A percentile compares a stretch with the other conserved stretches of the same genome.
These are phyloP conservation scores for Ramaria sp. DNA, from an alignment of 768 basidiomycete species.

Conservation along the genomic window DNA sequence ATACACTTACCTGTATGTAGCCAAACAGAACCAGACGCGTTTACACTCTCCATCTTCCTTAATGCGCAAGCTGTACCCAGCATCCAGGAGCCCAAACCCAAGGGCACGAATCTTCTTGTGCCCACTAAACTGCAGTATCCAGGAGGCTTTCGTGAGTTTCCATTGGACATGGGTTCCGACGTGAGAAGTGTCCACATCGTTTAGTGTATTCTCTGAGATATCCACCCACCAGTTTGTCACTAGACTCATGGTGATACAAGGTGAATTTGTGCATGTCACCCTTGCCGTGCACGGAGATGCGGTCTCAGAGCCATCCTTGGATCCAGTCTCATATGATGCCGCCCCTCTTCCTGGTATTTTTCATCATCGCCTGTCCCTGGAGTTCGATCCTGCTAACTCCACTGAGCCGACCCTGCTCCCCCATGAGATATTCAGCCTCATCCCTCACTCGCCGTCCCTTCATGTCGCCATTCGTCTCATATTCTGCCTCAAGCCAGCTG, in stretches of 20 bases:
- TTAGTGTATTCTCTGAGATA: constrained; percentile 8
- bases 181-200: constrained; percentile 26
- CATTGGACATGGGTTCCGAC: constrained; percentile 59
- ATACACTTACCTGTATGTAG: constrained; percentile 25
- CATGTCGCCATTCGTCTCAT: constrained; percentile 58
- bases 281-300: constrained; percentile 52
- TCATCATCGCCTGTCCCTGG: constrained; percentile 30
- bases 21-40: constrained; percentile 59
- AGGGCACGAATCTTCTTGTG: constrained; percentile 58
- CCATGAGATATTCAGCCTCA: constrained; percentile 45
- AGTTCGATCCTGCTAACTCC: constrained; percentile 50
- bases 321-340: constrained; percentile 32
- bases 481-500: constrained; percentile 65
- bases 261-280: constrained; percentile 56
- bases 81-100: constrained; percentile 37
- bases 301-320: constrained; percentile 31
- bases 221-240: constrained; percentile 44
- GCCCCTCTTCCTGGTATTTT: constrained; percentile 25
- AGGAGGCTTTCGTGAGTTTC: constrained; percentile 55
- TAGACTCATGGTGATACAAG: constrained; percentile 71
- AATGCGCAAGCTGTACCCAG: constrained; percentile 48
- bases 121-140: constrained; percentile 63
- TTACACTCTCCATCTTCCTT: constrained; percentile 66
- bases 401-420: constrained; percentile 53
- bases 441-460: constrained; percentile 53